Percentiles rank a stretch among this genome's conserved stretches.
These are phyloP conservation scores for Pezicula rhizophila DNA, from an alignment of 2,329 filamentous ascomycete species.

Conservation along the genomic window DNA sequence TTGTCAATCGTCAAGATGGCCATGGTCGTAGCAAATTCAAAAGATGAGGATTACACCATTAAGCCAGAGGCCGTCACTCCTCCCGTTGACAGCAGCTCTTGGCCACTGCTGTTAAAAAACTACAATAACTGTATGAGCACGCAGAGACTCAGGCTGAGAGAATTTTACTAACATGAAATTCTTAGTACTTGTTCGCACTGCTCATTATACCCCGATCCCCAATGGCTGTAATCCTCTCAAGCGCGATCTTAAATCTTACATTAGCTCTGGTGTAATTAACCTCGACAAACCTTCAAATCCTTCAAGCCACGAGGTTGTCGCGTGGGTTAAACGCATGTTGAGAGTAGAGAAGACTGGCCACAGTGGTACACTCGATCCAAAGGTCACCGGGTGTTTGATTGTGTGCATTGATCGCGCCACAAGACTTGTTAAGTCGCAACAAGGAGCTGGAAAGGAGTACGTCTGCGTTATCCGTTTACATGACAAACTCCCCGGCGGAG, in stretches of 20 bases:
- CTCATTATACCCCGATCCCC: slow-evolving; percentile 95
- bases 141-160: slow-evolving; percentile 1
- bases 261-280: slow-evolving; percentile 97
- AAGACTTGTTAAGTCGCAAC: slow-evolving; percentile 96
- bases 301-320: slow-evolving; percentile 96
- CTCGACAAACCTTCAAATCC: slow-evolving; percentile 97
- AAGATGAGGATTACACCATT: slow-evolving; percentile 73
- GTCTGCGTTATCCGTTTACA: slow-evolving; percentile 93
- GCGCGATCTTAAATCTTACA: slow-evolving; percentile 94
- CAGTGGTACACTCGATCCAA: slow-evolving; percentile 95
- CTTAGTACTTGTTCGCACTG: slow-evolving; percentile 82
- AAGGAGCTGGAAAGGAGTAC: slow-evolving; percentile 98
- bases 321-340: slow-evolving; percentile 97
- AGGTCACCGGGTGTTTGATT: slow-evolving; percentile 93
- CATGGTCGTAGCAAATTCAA: slow-evolving; percentile 41
- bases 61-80: slow-evolving; percentile 83
- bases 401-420: slow-evolving; percentile 96
- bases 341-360: slow-evolving; percentile 95
- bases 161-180: slow-evolving; percentile 16
- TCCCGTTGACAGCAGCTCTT: slow-evolving; percentile 76
- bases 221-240: slow-evolving; percentile 86
- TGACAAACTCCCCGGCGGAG: slow-evolving; percentile 88
- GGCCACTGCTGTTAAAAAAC: slow-evolving; percentile 93
- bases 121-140: slow-evolving; percentile 75
- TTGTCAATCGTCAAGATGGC: slow-evolving; percentile 27